phyloP scores from a whole-genome alignment of 2,329 filamentous ascomycete species.

The Zelopaecilomyces penicillatus region DNA sequence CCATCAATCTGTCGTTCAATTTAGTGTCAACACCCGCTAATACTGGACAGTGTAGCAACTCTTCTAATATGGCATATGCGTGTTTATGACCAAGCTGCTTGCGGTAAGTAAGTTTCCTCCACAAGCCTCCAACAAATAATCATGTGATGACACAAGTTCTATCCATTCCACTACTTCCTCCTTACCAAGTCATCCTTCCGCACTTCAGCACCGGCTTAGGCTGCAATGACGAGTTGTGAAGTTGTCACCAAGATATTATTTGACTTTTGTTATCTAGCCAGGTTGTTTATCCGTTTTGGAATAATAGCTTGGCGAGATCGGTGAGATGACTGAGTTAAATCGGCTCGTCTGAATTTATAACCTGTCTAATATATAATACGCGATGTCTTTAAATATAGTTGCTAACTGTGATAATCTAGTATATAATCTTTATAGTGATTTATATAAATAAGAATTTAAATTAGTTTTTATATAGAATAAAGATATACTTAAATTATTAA shows the following conservation, averaged over 20 bases:
- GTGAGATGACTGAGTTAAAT: slow-evolving; percentile 60
- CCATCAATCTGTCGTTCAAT: no score
- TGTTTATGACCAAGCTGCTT: no score
- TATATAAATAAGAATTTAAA: no score
- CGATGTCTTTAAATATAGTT: neutral
- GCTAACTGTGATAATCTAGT: slow-evolving; percentile 1
- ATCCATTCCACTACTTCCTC: slow-evolving; percentile 68
- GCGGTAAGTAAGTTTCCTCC: no score
- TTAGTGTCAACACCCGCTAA: no score
- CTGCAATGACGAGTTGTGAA: slow-evolving; percentile 67
- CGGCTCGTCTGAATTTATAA: slow-evolving; percentile 48
- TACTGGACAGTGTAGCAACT: no score
- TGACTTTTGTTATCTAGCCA: slow-evolving; percentile 47
- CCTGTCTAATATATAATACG: neutral
- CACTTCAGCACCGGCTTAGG: slow-evolving; percentile 46
- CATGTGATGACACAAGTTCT: slow-evolving; percentile 46
- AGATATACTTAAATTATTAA: neutral
- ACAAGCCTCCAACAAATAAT: no score
- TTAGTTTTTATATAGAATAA: no score
- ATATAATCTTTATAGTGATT: neutral
- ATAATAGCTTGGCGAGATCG: slow-evolving; percentile 37
- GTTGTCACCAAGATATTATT: slow-evolving; percentile 50
- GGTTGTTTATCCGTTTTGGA: slow-evolving; percentile 49
- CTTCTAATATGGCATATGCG: neutral
- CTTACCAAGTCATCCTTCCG: slow-evolving; percentile 64